Base-by-base conservation (phyloP, 148 eudicot genomes). In the Heliosperma pusillum region DNA sequence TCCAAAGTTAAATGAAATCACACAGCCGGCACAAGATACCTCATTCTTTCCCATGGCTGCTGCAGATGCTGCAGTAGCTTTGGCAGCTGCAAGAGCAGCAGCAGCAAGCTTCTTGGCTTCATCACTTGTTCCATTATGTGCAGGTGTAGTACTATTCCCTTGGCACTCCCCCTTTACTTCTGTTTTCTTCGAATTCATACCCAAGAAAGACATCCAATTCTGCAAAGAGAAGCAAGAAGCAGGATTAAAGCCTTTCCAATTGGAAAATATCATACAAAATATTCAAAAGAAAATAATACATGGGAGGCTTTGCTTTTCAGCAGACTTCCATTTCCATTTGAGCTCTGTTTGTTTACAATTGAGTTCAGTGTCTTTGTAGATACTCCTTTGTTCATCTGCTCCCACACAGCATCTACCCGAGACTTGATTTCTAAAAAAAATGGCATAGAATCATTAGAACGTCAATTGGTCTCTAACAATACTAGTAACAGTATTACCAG, bases 301-400 rank as follows among this genome's bases (percentile, higher is more conserved):
- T 84, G 66, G 61, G 89, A 84, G 61, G 70, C 72, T 73, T 85
- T 75, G 53, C 81, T 74, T 69, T 82, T 86, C 52, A 74, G 76
- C n/a, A 79, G 69, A 70, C 78, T 69, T 79, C 27, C 83, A 50
- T 84, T 85, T 55, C 63, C 61, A 42, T 64, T 71, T 62, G 87
- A 65, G 74, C 59, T 78, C 74, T 72, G 70, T 78, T 81, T 84
- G 75, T 80, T 80, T 73, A 87, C 76, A 71, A 92, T 72, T 64
- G 89, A 88, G 68, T 92, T 83, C 33, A 82, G 82, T 53, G 90
- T 85, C 78, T 82, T 89, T 12, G 75, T 20, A 45, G 97, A 83
- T 71, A 90, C 86, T 69, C 99, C 99, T 87, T 95, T 95, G 67
- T 88, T 90, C 96, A 95, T 90, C 83, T 86, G 88, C 78, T 92